Percentiles rank a stretch among this genome's conserved stretches.
Conservation (phyloP, 176 grass and related monocot species). For the Carex cristatella region DNA sequence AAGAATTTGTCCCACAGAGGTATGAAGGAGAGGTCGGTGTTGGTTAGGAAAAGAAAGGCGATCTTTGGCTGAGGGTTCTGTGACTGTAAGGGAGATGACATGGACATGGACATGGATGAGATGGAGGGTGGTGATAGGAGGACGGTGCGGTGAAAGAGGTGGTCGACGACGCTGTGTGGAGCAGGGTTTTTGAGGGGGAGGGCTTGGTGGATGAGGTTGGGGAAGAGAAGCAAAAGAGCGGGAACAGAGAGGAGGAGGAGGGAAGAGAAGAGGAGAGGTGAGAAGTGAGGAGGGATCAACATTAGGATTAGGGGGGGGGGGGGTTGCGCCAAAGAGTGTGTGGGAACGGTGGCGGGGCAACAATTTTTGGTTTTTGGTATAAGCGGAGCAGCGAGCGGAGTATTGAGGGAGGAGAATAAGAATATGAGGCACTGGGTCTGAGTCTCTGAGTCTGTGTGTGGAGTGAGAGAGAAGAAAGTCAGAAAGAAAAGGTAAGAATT, state of each 20-base stretch:
- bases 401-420: neutral
- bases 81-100: conserved; percentile 32
- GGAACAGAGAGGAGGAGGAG: conserved; percentile 10
- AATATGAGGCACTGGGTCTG: too few species aligned
- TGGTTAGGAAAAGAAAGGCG: conserved; percentile 83
- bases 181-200: neutral
- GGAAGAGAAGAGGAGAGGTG: conserved; percentile 12
- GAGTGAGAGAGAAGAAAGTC: conserved; percentile 6
- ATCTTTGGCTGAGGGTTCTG: conserved; percentile 51
- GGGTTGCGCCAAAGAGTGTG: neutral
- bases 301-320: neutral
- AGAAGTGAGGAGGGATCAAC: neutral
- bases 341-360: neutral
- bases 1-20: conserved; percentile 87
- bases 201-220: neutral
- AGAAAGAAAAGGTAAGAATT: neutral
- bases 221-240: neutral
- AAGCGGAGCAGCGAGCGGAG: neutral
- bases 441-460: neutral
- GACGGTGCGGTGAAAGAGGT: neutral
- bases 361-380: neutral
- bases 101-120: conserved; percentile 15
- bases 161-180: too few species aligned
- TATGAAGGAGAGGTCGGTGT: conserved; percentile 68
- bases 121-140: conserved; percentile 33